Conservation (phyloP, 768 basidiomycete species). For the Termitomyces sp. region DNA sequence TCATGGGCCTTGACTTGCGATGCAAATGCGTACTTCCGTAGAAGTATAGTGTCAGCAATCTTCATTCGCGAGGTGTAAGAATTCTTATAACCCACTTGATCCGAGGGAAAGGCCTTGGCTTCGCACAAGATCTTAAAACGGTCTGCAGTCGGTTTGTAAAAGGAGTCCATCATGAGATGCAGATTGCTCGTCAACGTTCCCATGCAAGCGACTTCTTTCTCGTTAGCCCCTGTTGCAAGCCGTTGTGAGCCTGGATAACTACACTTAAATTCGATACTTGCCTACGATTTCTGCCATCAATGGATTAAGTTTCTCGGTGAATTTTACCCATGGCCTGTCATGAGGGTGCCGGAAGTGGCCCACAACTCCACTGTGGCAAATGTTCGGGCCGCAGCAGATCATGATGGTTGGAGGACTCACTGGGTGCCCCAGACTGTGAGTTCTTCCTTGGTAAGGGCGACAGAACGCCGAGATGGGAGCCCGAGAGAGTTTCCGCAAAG, state of each 20-base stretch:
- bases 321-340: constrained; percentile 76
- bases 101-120: constrained; percentile 91
- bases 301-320: constrained; percentile 66
- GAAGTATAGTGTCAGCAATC: constrained; percentile 9
- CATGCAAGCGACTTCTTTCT: constrained; percentile 93
- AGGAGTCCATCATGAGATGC: constrained; percentile 90
- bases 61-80: constrained; percentile 13
- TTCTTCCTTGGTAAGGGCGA: constrained; percentile 74
- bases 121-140: constrained; percentile 96
- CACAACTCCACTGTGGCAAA: constrained; percentile 60
- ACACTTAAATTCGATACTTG: constrained; percentile 20
- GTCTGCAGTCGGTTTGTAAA: constrained; percentile 83
- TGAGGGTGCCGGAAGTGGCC: constrained; percentile 93
- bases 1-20: constrained; percentile 87
- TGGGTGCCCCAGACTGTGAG: constrained; percentile 75
- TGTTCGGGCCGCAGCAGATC: constrained; percentile 12
- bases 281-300: constrained; percentile 82
- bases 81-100: constrained; percentile 59
- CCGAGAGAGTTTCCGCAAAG: constrained; percentile 97
- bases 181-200: constrained; percentile 92
- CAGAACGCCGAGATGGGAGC: constrained; percentile 68
- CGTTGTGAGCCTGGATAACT: constrained; percentile 16
- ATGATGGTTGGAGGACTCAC: constrained; percentile 29
- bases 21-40: constrained; percentile 83
- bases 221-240: constrained; percentile 62